phyloP scores from a whole-genome alignment of 1,139 yeast genomes.

The Yamadazyma sp. region DNA sequence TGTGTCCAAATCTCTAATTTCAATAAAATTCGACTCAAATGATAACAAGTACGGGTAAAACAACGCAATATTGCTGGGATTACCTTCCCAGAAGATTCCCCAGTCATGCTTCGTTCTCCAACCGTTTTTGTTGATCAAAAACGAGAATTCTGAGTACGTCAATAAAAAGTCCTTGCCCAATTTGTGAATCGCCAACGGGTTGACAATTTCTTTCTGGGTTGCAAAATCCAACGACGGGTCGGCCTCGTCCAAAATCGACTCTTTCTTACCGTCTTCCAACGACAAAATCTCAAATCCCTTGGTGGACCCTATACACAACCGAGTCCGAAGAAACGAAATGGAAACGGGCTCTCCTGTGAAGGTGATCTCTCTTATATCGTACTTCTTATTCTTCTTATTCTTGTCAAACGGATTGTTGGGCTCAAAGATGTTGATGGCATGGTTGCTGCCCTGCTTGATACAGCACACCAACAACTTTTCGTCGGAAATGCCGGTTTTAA shows the following conservation, averaged over 20 bases:
- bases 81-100: conserved; percentile 96
- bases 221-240: conserved; percentile 96
- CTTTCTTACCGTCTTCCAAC: conserved; percentile 73
- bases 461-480: conserved; percentile 89
- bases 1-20: conserved; percentile 86
- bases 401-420: conserved; percentile 64
- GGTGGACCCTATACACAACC: conserved; percentile 91
- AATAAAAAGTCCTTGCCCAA: conserved; percentile 84
- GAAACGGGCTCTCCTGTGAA: conserved; percentile 90
- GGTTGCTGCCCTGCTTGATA: conserved; percentile 73
- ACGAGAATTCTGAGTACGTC: conserved; percentile 89
- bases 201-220: conserved; percentile 73
- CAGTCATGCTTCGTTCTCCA: conserved; percentile 95
- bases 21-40: conserved; percentile 87
- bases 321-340: conserved; percentile 83
- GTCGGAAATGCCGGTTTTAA: conserved; percentile 89
- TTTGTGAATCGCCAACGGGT: conserved; percentile 89
- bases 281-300: conserved; percentile 94
- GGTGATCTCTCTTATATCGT: conserved; percentile 70
- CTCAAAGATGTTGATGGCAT: conserved; percentile 82
- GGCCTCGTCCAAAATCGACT: conserved; percentile 86
- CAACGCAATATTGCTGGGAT: conserved; percentile 87
- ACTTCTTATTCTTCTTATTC: conserved; percentile 61
- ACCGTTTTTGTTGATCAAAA: conserved; percentile 90
- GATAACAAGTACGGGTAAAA: conserved; percentile 93